Conservation (phyloP, 2,329 filamentous ascomycete genomes). For the Trichoderma sp. region DNA sequence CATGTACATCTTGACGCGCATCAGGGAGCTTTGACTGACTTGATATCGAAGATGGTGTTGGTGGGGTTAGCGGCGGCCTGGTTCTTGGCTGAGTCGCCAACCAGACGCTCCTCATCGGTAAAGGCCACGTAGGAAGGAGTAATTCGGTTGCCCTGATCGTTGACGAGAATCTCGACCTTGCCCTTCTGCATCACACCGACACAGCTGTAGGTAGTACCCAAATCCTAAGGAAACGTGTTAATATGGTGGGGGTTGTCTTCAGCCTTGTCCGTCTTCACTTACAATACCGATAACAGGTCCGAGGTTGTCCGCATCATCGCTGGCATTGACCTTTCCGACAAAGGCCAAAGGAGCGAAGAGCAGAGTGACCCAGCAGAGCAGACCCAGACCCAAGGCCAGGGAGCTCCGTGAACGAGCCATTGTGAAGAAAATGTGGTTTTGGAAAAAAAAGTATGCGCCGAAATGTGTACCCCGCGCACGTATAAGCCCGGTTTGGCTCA, state of each 20-base stretch:
- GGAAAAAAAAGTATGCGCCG: conserved; percentile 26
- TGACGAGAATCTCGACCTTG: conserved; percentile 93
- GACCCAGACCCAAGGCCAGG: conserved; percentile 79
- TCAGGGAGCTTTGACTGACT: conserved; percentile 61
- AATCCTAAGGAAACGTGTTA: conserved; percentile 52
- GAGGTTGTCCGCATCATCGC: conserved; percentile 63
- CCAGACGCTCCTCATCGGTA: conserved; percentile 93
- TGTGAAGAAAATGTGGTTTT: conserved; percentile 31
- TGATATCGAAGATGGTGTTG: conserved; percentile 79
- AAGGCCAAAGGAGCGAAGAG: conserved; percentile 87
- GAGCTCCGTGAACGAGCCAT: conserved; percentile 65
- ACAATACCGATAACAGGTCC: conserved; percentile 93
- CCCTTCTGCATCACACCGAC: conserved; percentile 96
- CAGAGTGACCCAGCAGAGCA: conserved; percentile 88
- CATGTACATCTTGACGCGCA: conserved; percentile 21
- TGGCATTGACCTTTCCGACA: conserved; percentile 72
- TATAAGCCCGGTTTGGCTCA: conserved; percentile 23
- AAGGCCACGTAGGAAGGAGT: conserved; percentile 95
- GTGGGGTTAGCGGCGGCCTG: conserved; percentile 80
- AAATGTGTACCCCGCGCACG: conserved; percentile 20
- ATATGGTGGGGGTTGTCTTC: neutral
- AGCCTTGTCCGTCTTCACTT: conserved; percentile 39
- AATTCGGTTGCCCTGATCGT: conserved; percentile 96
- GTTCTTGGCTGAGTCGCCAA: conserved; percentile 97
- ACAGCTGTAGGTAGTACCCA: conserved; percentile 87